Conservation (phyloP, 176 grass and related monocot genomes). For the Guadua angustifolia region DNA sequence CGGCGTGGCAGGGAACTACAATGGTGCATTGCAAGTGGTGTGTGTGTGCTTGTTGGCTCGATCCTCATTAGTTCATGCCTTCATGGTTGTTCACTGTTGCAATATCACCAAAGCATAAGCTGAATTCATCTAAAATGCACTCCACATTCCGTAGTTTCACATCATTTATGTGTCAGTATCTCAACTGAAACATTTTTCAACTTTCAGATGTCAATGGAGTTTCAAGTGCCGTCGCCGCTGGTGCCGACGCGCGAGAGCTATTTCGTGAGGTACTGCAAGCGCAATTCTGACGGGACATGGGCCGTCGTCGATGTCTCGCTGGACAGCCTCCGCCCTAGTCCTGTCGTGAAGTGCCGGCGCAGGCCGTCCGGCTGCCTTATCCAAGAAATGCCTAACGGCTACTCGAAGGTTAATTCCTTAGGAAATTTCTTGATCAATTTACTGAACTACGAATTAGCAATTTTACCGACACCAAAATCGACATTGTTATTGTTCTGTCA, state of each 20-base stretch:
- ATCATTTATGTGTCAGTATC: background rate
- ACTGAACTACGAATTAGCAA: too few species aligned
- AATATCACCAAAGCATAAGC: background rate
- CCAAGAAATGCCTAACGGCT: slow-evolving; percentile 75
- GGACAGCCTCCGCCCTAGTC: slow-evolving; percentile 62
- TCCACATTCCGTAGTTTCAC: background rate
- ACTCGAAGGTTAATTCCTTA: slow-evolving; percentile 60
- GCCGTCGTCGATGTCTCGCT: slow-evolving; percentile 79
- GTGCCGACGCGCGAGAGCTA: slow-evolving; percentile 81
- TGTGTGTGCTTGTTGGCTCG: background rate
- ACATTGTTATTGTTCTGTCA: background rate
- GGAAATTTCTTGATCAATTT: background rate
- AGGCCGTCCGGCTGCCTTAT: slow-evolving; percentile 72
- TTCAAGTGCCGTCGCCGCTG: slow-evolving; percentile 79
- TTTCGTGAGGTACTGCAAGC: slow-evolving; percentile 84
- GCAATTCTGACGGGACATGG: slow-evolving; percentile 69
- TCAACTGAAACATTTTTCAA: background rate
- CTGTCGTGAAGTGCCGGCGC: slow-evolving; percentile 52
- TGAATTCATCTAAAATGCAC: too few species aligned
- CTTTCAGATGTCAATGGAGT: slow-evolving; percentile 87
- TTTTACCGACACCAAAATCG: background rate
- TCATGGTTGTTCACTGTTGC: background rate
- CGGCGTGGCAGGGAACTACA: slow-evolving; percentile 76
- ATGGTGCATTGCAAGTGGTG: slow-evolving; percentile 92
- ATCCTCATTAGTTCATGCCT: too few species aligned